Evolutionary conservation across 805 yeast genomes (phyloP).

Genomic region (Metschnikowia gelsemii): DNA sequence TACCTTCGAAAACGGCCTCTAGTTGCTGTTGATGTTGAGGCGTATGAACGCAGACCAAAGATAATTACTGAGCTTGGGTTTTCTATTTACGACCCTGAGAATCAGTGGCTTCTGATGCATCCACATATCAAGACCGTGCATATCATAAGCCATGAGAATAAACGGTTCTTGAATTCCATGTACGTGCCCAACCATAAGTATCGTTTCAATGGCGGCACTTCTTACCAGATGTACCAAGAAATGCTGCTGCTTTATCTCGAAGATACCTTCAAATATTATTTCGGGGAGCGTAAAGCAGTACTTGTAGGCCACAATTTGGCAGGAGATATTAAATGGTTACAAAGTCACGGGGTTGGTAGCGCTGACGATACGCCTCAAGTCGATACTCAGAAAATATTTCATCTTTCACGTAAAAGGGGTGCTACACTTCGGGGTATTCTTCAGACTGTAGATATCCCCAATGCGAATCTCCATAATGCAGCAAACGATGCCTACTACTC

Average conservation of each 20-base stretch:
- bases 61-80: slow-evolving; percentile 28
- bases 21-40: slow-evolving; percentile 31
- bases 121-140: slow-evolving; percentile 24
- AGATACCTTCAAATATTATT: slow-evolving; percentile 18
- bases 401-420: slow-evolving; percentile 17
- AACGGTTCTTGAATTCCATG: slow-evolving; percentile 17
- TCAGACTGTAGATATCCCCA: slow-evolving; percentile 23
- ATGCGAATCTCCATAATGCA: slow-evolving; percentile 29
- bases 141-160: slow-evolving; percentile 23
- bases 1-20: slow-evolving; percentile 24
- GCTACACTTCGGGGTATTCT: slow-evolving; percentile 25
- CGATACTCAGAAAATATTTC: slow-evolving; percentile 24
- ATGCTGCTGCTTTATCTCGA: slow-evolving; percentile 16
- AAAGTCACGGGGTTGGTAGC: slow-evolving; percentile 13
- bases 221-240: slow-evolving; percentile 17
- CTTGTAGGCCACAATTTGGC: slow-evolving; percentile 22
- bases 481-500: slow-evolving; percentile 33
- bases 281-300: slow-evolving; percentile 19
- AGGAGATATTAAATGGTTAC: slow-evolving; percentile 21
- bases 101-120: slow-evolving; percentile 16
- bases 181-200: slow-evolving; percentile 27
- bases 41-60: slow-evolving; percentile 20
- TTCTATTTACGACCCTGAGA: slow-evolving; percentile 25
- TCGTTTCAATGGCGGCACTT: slow-evolving; percentile 24
- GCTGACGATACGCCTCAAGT: slow-evolving; percentile 14